Evolutionary conservation across 2,329 filamentous ascomycete species (phyloP).

Genomic region (Colletotrichum cereale): DNA sequence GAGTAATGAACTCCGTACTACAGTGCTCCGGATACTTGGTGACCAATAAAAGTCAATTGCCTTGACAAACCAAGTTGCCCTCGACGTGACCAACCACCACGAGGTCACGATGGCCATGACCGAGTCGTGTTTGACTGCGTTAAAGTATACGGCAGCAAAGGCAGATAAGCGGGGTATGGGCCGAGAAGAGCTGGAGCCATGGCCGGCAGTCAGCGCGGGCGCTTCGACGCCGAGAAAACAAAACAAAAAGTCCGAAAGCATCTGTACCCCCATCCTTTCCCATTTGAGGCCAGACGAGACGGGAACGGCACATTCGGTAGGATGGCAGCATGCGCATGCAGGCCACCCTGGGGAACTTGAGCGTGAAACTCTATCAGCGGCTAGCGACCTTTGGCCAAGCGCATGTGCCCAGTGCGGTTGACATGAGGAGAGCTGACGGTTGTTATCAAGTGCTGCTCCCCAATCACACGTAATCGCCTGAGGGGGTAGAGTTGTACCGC

Average conservation of each 20-base stretch:
- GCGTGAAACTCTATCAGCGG: conserved; percentile 33
- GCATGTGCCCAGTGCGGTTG: conserved; percentile 4
- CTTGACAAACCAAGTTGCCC: background rate
- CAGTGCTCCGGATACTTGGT: background rate
- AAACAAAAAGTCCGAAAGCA: conserved; percentile 22
- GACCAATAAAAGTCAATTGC: background rate
- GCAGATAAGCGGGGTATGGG: conserved; percentile 32
- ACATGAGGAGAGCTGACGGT: conserved; percentile 12
- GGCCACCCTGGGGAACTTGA: conserved; percentile 25
- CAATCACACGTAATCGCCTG: conserved; percentile 33
- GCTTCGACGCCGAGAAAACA: background rate
- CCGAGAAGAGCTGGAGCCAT: background rate
- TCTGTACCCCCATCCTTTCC: conserved; percentile 19
- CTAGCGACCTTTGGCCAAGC: conserved; percentile 33
- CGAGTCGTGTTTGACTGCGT: conserved; percentile 26
- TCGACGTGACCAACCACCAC: conserved; percentile 8
- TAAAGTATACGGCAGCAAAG: conserved; percentile 21
- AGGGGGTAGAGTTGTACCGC: background rate
- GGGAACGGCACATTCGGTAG: conserved; percentile 28
- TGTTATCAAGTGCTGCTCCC: conserved; percentile 23
- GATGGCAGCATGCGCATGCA: conserved; percentile 32
- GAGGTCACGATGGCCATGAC: conserved; percentile 16
- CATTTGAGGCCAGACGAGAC: conserved; percentile 31
- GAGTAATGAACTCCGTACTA: too few relatives aligned
- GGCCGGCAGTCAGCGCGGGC: background rate